These are phyloP conservation scores for Solanum raphanifolium DNA, from an alignment of 257 asterid species.

Conservation along the genomic window DNA sequence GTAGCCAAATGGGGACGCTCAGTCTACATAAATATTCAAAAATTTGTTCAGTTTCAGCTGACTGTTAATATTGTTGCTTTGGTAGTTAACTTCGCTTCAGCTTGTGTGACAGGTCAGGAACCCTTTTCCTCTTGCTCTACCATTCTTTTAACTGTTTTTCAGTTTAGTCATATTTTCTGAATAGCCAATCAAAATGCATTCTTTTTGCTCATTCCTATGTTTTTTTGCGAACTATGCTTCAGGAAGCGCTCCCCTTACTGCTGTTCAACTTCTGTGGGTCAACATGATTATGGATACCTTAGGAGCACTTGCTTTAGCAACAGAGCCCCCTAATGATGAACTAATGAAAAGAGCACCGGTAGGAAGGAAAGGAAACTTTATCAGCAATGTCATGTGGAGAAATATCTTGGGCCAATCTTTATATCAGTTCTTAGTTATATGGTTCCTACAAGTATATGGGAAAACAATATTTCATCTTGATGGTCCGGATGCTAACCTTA, in stretches of 20 bases:
- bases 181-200: not conserved
- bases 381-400: slow-evolving; percentile 11
- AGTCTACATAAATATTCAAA: slow-evolving; percentile 27
- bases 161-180: not conserved
- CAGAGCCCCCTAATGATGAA: slow-evolving; percentile 11
- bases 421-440: slow-evolving; percentile 3
- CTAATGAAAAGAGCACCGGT: slow-evolving; percentile 9
- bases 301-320: slow-evolving; percentile 12
- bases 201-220: not conserved
- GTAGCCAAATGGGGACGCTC: slow-evolving; percentile 33
- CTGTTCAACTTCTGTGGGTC: slow-evolving; percentile 22
- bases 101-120: slow-evolving; percentile 13
- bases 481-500: slow-evolving; percentile 4
- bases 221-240: not conserved
- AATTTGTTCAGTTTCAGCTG: slow-evolving; percentile 35
- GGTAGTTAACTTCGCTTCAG: slow-evolving; percentile 24
- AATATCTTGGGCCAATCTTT: slow-evolving; percentile 12
- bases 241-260: slow-evolving; percentile 14
- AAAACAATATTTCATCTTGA: not conserved
- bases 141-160: not conserved
- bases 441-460: slow-evolving; percentile 3
- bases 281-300: slow-evolving; percentile 18
- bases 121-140: not conserved
- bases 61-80: slow-evolving; percentile 33
- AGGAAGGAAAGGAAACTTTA: slow-evolving; percentile 10